These are phyloP conservation scores for Cercophora newfieldiana DNA, from an alignment of 495 filamentous ascomycete species.

Conservation along the genomic window DNA sequence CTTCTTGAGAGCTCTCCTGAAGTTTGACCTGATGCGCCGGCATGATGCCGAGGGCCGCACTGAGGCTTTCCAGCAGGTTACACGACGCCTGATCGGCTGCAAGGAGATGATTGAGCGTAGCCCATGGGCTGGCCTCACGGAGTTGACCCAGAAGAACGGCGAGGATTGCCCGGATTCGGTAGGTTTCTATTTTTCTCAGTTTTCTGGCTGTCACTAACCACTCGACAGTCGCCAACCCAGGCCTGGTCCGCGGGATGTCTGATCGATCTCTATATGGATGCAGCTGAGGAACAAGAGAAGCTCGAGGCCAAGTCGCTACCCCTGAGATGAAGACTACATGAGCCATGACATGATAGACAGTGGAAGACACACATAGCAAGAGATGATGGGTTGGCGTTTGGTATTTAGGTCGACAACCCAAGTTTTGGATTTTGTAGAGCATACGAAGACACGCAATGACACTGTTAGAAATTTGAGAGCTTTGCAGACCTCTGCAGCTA, in stretches of 20 bases:
- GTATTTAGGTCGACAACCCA: not conserved
- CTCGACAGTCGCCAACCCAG: slow-evolving; percentile 76
- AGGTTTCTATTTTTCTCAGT: slow-evolving; percentile 38
- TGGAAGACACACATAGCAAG: not conserved
- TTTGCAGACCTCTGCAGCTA: no score
- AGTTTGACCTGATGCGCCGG: slow-evolving; percentile 80
- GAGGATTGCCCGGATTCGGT: slow-evolving; percentile 84
- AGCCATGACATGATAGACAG: not conserved
- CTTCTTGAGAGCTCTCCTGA: slow-evolving; percentile 85
- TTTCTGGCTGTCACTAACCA: slow-evolving; percentile 14
- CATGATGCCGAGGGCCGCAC: slow-evolving; percentile 61
- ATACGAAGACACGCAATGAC: not conserved
- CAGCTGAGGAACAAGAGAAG: slow-evolving; percentile 51
- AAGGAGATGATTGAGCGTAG: slow-evolving; percentile 73
- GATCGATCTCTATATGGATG: slow-evolving; percentile 93
- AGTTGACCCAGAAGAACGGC: slow-evolving; percentile 89
- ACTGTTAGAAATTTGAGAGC: not conserved
- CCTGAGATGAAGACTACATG: slow-evolving; percentile 18
- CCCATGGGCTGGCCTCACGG: slow-evolving; percentile 89
- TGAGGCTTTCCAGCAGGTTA: slow-evolving; percentile 93
- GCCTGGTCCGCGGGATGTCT: slow-evolving; percentile 93
- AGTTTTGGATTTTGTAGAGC: not conserved
- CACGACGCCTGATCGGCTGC: slow-evolving; percentile 75
- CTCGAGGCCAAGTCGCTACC: slow-evolving; percentile 27
- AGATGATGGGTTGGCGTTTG: not conserved